phyloP scores from a whole-genome alignment of 768 basidiomycete genomes.

The Phanerochaete sordida region DNA sequence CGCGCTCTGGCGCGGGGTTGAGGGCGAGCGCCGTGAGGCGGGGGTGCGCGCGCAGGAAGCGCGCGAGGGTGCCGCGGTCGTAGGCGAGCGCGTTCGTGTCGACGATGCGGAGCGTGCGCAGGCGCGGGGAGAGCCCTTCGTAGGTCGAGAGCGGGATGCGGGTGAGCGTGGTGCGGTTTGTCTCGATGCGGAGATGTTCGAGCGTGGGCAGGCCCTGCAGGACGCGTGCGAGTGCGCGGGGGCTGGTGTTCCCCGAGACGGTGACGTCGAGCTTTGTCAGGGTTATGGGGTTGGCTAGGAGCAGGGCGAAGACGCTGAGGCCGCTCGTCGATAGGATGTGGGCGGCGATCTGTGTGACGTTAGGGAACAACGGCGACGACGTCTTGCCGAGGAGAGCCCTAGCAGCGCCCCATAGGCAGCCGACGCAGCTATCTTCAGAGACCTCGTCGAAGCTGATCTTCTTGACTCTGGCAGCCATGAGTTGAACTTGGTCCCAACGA shows the following conservation, averaged over 20 bases:
- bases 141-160: background rate
- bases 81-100: background rate
- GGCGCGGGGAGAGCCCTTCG: background rate
- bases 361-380: background rate
- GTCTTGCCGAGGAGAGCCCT: background rate
- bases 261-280: constrained; percentile 74
- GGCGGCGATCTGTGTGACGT: background rate
- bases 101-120: background rate
- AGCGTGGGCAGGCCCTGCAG: background rate
- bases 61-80: background rate
- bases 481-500: background rate
- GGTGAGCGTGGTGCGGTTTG: background rate
- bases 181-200: background rate
- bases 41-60: background rate
- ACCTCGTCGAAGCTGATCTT: background rate
- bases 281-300: constrained; percentile 41
- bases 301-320: background rate
- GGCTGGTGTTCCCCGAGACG: constrained; percentile 78
- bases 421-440: background rate
- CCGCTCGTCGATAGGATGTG: background rate
- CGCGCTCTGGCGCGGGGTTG: background rate
- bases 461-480: background rate
- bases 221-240: constrained; percentile 68
- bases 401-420: background rate
- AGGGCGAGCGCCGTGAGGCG: background rate